Conservation (phyloP, 148 eudicot species). For the Limonium bicolor region DNA sequence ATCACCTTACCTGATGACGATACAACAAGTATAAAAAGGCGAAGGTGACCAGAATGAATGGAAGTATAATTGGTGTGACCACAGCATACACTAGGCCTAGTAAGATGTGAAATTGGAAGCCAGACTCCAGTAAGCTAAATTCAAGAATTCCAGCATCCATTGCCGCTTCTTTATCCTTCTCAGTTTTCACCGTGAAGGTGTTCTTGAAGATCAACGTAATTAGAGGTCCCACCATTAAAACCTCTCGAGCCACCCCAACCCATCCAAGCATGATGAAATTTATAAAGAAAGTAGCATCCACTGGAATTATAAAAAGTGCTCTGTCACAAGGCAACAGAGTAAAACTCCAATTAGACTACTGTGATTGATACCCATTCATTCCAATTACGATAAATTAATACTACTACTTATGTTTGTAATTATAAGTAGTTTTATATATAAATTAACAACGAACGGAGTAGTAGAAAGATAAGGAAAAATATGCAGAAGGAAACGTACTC, state of each 20-base stretch:
- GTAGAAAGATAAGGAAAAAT: background rate
- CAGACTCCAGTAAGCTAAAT: constrained; percentile 64
- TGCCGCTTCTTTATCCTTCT: constrained; percentile 61
- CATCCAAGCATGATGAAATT: constrained; percentile 67
- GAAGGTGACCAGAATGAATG: constrained; percentile 61
- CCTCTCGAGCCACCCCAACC: constrained; percentile 69
- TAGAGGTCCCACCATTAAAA: constrained; percentile 48
- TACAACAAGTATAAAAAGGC: constrained; percentile 40
- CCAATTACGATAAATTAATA: no score
- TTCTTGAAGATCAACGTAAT: constrained; percentile 60
- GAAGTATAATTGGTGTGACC: constrained; percentile 57
- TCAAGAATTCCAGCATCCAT: constrained; percentile 74
- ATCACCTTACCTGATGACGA: constrained; percentile 77
- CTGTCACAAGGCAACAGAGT: no score
- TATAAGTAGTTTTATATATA: no score
- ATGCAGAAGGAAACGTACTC: constrained; percentile 33
- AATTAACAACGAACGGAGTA: no score
- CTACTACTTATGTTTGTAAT: no score
- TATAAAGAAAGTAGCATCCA: constrained; percentile 73
- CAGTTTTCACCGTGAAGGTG: constrained; percentile 61
- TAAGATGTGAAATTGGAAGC: constrained; percentile 53
- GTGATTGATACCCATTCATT: no score
- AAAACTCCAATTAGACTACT: no score
- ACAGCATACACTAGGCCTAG: constrained; percentile 63
- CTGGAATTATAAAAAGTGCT: constrained; percentile 52